phyloP scores from a whole-genome alignment of 176 grass and related monocot genomes.

The Bonia amplexicaulis region DNA sequence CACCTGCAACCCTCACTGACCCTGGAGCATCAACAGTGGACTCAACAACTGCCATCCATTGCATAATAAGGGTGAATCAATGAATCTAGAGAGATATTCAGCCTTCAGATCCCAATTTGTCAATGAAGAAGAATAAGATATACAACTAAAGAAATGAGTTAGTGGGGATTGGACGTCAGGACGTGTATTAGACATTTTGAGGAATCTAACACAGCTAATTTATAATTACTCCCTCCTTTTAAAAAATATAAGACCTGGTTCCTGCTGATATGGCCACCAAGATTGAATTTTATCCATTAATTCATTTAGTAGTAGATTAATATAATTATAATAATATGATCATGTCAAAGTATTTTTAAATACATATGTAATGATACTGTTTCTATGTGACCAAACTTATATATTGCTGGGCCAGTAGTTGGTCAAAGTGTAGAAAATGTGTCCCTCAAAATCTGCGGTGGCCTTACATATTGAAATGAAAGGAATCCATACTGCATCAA shows the following conservation, averaged over 20 bases:
- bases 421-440: neutral
- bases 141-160: neutral
- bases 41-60: neutral
- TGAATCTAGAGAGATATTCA: neutral
- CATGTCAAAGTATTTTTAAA: neutral
- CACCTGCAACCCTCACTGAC: neutral
- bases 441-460: neutral
- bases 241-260: neutral
- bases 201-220: neutral
- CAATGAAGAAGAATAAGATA: neutral
- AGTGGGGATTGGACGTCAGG: neutral
- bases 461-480: neutral
- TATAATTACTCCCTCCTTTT: neutral
- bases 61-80: neutral
- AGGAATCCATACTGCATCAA: neutral
- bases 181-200: neutral
- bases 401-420: neutral
- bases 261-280: neutral
- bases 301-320: neutral
- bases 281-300: neutral
- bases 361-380: neutral
- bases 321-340: neutral
- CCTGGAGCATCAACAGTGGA: neutral
- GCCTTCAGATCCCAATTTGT: neutral
- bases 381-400: neutral